A percentile compares a stretch with the other conserved stretches of the same genome.
These are phyloP conservation scores for Monascus ruber DNA, from an alignment of 2,329 filamentous ascomycete genomes.

Conservation along the genomic window DNA sequence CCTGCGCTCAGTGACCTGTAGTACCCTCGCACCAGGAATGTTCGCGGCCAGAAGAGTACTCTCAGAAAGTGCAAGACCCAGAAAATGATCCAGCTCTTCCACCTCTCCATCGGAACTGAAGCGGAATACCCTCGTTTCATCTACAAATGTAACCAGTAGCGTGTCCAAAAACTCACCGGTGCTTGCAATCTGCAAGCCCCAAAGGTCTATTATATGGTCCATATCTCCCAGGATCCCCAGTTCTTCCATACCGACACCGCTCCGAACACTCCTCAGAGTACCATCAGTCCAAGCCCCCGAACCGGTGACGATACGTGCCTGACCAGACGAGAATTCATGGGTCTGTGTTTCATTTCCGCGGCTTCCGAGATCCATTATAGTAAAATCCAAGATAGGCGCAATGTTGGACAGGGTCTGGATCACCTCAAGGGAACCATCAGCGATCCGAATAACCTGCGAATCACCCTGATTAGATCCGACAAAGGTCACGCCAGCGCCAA, in stretches of 20 bases:
- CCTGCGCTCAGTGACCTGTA: conserved; percentile 63
- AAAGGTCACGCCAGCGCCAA: conserved; percentile 58
- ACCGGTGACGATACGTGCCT: conserved; percentile 84
- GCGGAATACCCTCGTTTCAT: conserved; percentile 70
- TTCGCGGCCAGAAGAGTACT: conserved; percentile 63
- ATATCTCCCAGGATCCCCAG: conserved; percentile 72
- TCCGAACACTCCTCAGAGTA: conserved; percentile 77
- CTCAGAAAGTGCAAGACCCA: conserved; percentile 56
- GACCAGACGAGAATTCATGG: conserved; percentile 88
- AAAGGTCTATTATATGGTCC: conserved; percentile 60
- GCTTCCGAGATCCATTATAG: conserved; percentile 91
- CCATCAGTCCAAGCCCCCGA: conserved; percentile 86
- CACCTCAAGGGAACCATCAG: conserved; percentile 50
- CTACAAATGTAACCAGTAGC: conserved; percentile 67
- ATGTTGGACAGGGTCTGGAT: conserved; percentile 74
- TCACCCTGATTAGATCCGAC: conserved; percentile 89
- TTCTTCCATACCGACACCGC: conserved; percentile 86
- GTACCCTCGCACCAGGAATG: conserved; percentile 49
- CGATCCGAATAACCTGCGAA: conserved; percentile 65
- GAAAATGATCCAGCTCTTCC: conserved; percentile 71
- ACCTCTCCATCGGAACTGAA: conserved; percentile 67
- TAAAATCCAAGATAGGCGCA: conserved; percentile 84
- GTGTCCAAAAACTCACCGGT: conserved; percentile 45
- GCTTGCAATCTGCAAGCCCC: conserved; percentile 49
- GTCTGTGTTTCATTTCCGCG: conserved; percentile 65